phyloP scores from a whole-genome alignment of 179 eudicot genomes.

The Monotropa hypopitys region DNA sequence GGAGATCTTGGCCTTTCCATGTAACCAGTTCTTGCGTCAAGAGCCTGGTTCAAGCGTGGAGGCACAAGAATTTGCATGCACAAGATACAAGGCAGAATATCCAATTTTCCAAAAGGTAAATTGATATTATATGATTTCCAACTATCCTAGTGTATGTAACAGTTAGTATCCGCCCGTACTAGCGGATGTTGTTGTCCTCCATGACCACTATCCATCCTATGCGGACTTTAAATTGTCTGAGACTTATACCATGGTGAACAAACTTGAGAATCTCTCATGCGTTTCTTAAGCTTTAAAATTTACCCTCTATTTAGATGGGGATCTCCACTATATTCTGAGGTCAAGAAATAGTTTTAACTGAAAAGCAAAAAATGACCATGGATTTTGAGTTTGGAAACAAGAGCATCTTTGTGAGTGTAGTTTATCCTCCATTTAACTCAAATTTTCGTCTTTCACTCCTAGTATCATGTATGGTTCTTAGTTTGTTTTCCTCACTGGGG shows the following conservation, averaged over 20 bases:
- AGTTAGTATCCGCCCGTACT: background rate
- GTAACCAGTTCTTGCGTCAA: constrained; percentile 82
- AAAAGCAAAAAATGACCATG: background rate
- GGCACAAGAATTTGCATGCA: constrained; percentile 62
- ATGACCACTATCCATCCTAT: background rate
- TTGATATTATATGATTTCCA: background rate
- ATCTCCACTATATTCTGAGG: background rate
- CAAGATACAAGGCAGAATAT: constrained; percentile 72
- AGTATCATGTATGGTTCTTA: background rate
- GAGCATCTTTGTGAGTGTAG: background rate
- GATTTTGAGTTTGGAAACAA: background rate
- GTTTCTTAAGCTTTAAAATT: background rate
- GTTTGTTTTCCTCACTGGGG: background rate
- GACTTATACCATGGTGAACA: background rate
- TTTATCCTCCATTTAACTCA: background rate
- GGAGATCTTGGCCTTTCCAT: constrained; percentile 83
- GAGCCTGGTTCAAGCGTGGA: constrained; percentile 74
- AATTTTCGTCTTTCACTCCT: background rate
- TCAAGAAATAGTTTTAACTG: background rate
- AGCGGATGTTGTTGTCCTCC: background rate
- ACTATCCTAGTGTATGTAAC: background rate
- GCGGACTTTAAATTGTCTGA: background rate
- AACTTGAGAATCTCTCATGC: background rate
- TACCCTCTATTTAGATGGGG: background rate
- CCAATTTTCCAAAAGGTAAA: constrained; percentile 77